Evolutionary conservation across 495 filamentous ascomycete species (phyloP).

Genomic region (Talaromyces stipitatus): DNA sequence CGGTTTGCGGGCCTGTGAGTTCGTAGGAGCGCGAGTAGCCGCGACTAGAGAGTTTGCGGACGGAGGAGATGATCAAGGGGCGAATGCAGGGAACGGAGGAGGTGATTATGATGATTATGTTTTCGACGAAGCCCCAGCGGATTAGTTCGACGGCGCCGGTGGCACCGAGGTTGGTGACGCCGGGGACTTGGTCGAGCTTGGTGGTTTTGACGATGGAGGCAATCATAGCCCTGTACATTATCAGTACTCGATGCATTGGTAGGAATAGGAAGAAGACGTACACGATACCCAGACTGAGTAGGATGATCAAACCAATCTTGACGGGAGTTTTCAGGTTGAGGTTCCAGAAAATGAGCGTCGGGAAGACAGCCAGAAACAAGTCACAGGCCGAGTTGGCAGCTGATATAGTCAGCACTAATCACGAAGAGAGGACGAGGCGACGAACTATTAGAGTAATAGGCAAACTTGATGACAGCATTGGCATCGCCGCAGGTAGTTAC

Average conservation of each 20-base stretch:
- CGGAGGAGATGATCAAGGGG: constrained; percentile 25
- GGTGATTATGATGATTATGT: constrained; percentile 23
- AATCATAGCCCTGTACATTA: constrained; percentile 17
- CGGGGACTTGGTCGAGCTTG: constrained; percentile 18
- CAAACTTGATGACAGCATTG: constrained; percentile 27
- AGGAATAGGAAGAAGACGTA: constrained; percentile 12
- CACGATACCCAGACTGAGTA: constrained; percentile 40
- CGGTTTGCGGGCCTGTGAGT: constrained; percentile 18
- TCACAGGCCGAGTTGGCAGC: constrained; percentile 38
- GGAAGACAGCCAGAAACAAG: constrained; percentile 41
- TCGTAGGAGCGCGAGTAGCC: constrained; percentile 23
- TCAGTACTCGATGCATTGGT: background rate
- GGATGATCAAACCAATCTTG: constrained; percentile 35
- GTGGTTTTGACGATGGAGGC: constrained; percentile 25
- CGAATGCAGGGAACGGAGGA: constrained; percentile 24
- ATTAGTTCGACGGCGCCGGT: constrained; percentile 17
- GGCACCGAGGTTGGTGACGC: constrained; percentile 13
- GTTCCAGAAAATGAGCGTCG: constrained; percentile 35
- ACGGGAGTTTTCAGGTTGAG: constrained; percentile 34
- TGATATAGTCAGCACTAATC: constrained; percentile 5
- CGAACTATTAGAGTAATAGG: constrained; percentile 33
- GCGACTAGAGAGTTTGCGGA: constrained; percentile 29
- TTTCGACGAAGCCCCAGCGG: constrained; percentile 22
- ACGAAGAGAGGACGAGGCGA: background rate
- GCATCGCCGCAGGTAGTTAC: constrained; percentile 21